A percentile compares a stretch with the other conserved stretches of the same genome.
Evolutionary conservation across 148 eudicot genomes (phyloP).

Genomic region (Rhododendron ferrugineum): DNA sequence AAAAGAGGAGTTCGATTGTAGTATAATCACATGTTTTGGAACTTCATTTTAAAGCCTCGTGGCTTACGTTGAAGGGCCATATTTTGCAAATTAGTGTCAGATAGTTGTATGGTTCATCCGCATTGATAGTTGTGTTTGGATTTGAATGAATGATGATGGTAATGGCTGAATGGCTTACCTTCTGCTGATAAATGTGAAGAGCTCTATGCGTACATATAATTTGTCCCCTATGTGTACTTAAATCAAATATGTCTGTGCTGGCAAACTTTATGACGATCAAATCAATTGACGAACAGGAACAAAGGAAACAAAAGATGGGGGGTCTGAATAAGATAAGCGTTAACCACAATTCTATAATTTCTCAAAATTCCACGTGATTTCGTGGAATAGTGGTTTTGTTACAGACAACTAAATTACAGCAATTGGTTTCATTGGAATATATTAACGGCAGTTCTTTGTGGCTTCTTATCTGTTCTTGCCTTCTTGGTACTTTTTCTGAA

Average conservation of each 20-base stretch:
- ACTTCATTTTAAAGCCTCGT: neutral
- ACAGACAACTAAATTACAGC: no score
- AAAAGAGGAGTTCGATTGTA: neutral
- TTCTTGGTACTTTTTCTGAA: no score
- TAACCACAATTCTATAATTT: neutral
- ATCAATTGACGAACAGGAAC: neutral
- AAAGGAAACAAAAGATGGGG: neutral
- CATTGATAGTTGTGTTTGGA: neutral
- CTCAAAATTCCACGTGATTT: neutral
- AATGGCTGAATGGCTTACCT: neutral
- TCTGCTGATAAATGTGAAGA: neutral
- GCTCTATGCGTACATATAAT: neutral
- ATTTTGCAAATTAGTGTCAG: neutral
- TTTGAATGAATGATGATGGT: neutral
- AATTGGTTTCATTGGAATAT: no score
- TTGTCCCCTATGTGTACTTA: neutral
- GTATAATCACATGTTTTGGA: neutral
- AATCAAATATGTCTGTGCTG: neutral
- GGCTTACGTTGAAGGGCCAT: neutral
- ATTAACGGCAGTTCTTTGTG: no score
- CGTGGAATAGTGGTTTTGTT: no score
- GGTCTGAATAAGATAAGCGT: neutral
- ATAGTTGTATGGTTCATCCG: neutral
- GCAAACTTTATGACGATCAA: neutral
- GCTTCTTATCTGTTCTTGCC: no score